A percentile compares a stretch with the other conserved stretches of the same genome.
phyloP scores from a whole-genome alignment of 805 yeast species.

The Dipodascus albidus region DNA sequence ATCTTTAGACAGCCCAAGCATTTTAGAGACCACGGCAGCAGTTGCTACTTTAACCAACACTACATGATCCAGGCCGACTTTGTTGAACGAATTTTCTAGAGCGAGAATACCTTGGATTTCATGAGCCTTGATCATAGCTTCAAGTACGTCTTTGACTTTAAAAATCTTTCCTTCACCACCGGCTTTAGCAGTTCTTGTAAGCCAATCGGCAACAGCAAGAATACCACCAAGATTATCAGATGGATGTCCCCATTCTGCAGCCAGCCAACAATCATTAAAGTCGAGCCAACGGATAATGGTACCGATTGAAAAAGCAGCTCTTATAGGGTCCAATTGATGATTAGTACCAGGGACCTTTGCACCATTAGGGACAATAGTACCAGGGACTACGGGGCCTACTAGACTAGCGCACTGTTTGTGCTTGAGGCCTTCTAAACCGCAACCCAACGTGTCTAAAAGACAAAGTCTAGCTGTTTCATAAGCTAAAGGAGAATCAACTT shows the following conservation, averaged over 20 bases:
- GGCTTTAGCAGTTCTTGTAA: constrained; percentile 35
- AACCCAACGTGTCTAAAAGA: constrained; percentile 45
- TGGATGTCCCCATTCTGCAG: constrained; percentile 65
- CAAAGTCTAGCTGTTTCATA: constrained; percentile 44
- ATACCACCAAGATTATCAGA: constrained; percentile 51
- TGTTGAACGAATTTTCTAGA: constrained; percentile 47
- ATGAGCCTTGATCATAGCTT: constrained; percentile 51
- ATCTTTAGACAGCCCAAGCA: constrained; percentile 37
- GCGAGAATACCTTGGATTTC: constrained; percentile 53
- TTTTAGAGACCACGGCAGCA: constrained; percentile 45
- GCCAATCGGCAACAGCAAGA: constrained; percentile 45
- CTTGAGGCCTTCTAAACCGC: constrained; percentile 48
- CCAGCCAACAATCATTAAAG: constrained; percentile 54
- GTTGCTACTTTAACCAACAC: constrained; percentile 48
- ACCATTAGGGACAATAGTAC: constrained; percentile 43
- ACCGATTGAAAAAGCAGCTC: constrained; percentile 48
- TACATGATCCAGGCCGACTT: constrained; percentile 51
- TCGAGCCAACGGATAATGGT: constrained; percentile 50
- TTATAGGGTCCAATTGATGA: constrained; percentile 42
- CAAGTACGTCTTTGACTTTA: constrained; percentile 39
- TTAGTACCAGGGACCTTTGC: constrained; percentile 42
- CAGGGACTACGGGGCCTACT: constrained; percentile 46
- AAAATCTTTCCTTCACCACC: constrained; percentile 30
- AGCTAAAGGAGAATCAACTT: constrained; percentile 37
- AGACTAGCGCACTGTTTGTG: constrained; percentile 37